Evolutionary conservation across 1,284 basidiomycete species (phyloP), one percentile per base, ranked within the genome.

Genomic region (Leccinum pachyderme): DNA sequence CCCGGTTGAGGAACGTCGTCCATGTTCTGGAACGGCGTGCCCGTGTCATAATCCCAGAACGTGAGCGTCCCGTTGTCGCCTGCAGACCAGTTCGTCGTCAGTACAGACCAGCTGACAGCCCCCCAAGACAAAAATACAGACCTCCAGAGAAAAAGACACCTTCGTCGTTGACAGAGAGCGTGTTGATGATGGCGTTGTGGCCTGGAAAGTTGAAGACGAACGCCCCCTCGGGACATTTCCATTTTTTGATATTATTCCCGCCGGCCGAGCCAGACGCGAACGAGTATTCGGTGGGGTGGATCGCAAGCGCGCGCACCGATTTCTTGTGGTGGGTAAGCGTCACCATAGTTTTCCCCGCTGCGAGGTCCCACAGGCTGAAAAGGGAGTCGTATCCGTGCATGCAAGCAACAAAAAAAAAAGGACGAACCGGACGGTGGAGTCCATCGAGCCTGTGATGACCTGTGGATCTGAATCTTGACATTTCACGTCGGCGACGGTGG

Each of bases 311-410:
- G 54, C 96, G 87, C 2, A 99, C 95, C 12, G 91, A 93, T 74
- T 99, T 99, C 75, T 99, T 98, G 81, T 99, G 96, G 74, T 99
- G 96, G 15, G 96, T 99, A 32, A 99, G 78, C 24, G 94, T 97
- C 24, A 89, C 86, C 85, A 94, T 91, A 22, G 94, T 93, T 74
- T 97, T 98, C 32, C 96, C 97, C 0, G 96, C 96, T 1, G 95
- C 96, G n/a, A 99, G 80, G 72, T 99, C 96, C 96, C 96, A 99
- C 44, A 99, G 74, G 55, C 93, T 92, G 61, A 0, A 6, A 5
- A 7, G 11, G 7, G 7, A 7, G 46, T 51, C 3, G 29, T 25
- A 7, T 22, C 12, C 9, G 29, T 12, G 12, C 4, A 31, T 9
- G n/a, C 25, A 33, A 39, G 18, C 18, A 18, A 18, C 18, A 7